Conservation (phyloP, 148 eudicot genomes). For the Limonium bicolor region DNA sequence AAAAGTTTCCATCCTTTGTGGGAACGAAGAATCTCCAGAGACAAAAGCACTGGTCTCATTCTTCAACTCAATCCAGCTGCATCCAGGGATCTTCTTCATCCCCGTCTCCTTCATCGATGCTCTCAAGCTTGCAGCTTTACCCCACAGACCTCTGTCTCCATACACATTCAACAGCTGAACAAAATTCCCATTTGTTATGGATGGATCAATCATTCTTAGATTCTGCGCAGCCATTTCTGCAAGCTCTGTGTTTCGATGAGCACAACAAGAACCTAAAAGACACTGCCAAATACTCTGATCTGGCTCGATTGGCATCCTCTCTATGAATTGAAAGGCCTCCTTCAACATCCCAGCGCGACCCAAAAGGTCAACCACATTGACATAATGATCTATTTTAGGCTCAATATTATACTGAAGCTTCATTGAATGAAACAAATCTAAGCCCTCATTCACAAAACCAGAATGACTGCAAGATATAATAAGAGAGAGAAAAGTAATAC, state of each 20-base stretch:
- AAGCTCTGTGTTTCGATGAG: constrained; percentile 24
- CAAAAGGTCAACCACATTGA: constrained; percentile 32
- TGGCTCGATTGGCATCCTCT: constrained; percentile 15
- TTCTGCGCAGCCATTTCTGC: constrained; percentile 29
- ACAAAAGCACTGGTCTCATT: constrained; percentile 19
- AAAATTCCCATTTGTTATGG: constrained; percentile 25
- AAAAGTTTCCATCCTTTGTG: constrained; percentile 11
- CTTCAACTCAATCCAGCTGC: constrained; percentile 39
- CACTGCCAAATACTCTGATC: constrained; percentile 24
- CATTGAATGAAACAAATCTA: constrained; percentile 14
- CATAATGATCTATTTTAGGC: constrained; percentile 32
- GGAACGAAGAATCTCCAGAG: constrained; percentile 27
- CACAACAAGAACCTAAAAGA: constrained; percentile 26
- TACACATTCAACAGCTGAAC: constrained; percentile 24
- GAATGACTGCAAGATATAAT: constrained; percentile 19
- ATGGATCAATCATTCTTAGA: constrained; percentile 16
- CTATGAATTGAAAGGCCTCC: constrained; percentile 24
- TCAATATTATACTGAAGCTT: constrained; percentile 11
- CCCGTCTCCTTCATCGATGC: constrained; percentile 25
- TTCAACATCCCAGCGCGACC: constrained; percentile 33
- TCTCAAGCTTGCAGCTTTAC: constrained; percentile 24
- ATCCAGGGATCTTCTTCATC: constrained; percentile 25
- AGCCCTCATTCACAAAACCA: constrained; percentile 12
- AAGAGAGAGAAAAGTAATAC: constrained; percentile 13
- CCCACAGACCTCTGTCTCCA: constrained; percentile 17